Evolutionary conservation across 768 basidiomycete species (phyloP), one percentile per base, ranked within the genome.

Genomic region (Russula olivacea): DNA sequence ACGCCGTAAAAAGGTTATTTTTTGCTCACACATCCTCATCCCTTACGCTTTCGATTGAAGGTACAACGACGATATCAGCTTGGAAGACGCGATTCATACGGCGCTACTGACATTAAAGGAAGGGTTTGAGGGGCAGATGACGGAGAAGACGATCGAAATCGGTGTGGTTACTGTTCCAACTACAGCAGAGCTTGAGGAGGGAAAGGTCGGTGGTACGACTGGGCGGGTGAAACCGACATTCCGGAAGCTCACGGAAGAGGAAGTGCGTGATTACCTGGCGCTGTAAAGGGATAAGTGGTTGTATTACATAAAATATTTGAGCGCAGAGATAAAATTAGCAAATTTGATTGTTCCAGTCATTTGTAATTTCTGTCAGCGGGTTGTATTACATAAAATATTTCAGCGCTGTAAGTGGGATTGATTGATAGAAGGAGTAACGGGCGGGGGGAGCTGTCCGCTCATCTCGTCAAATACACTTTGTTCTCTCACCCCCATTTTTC

Each of bases 91-190:
- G 38, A 98, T 98, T 68, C 97, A 99, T 76, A 99, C 97, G 14
- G 97, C 97, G 38, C 84, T 99, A 32, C 77, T 99, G 68, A 99
- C 97, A 40, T 80, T 98, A 68, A 98, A 99, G 77, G 97, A 98
- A 77, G 95, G 97, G 4, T 99, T 98, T 70, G 97, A 99, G 76
- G 97, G 97, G n/a, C 92, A 98, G 73, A 98, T 99, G 96, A 98
- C 96, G 32, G 97, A 98, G 77, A 95, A 97, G 80, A 99, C 97
- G 51, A 97, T 99, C 71, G 97, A 99, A 78, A 93, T 99, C 56
- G 97, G 97, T 38, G 87, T 99, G 45, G 84, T 98, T 67, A 96
- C 93, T 55, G 89, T 95, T 17, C 92, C 93, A 9, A 89, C 88
- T 14, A 71, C 75, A 23, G 81, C 81, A 52, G 86, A 87, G 61